phyloP scores from a whole-genome alignment of 129 eudicot genomes.

The Flaveria linearis region DNA sequence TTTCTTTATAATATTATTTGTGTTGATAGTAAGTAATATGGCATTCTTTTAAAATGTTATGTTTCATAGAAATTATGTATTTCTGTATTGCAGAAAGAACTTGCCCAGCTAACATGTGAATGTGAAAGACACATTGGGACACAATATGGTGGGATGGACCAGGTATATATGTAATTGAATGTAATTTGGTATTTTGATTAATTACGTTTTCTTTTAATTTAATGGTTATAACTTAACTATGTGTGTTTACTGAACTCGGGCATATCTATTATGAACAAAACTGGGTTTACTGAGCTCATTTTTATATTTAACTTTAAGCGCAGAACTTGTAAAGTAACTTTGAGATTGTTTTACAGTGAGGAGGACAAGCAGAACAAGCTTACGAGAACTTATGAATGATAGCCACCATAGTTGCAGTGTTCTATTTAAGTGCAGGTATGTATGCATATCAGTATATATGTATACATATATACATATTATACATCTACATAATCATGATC shows the following conservation, averaged over 20 bases:
- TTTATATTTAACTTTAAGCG: not conserved
- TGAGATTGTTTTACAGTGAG: conserved; percentile 49
- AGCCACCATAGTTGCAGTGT: conserved; percentile 96
- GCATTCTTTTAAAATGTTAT: not conserved
- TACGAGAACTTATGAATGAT: conserved; percentile 87
- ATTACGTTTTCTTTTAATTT: not conserved
- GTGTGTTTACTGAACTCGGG: conserved; percentile 46
- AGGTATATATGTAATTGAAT: conserved; percentile 42
- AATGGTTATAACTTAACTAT: conserved; percentile 18
- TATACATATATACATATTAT: not conserved
- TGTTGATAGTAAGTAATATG: no score
- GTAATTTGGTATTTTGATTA: not conserved
- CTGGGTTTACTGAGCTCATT: conserved; percentile 72
- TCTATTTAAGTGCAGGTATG: conserved; percentile 82
- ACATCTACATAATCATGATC: no score
- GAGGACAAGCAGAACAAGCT: conserved; percentile 79
- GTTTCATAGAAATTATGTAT: not conserved
- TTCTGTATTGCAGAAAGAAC: conserved; percentile 58
- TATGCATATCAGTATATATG: conserved; percentile 16
- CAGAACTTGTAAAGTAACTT: not conserved
- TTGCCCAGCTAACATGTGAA: conserved; percentile 89
- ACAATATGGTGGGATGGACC: conserved; percentile 99
- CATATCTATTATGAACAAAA: conserved; percentile 81
- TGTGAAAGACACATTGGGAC: conserved; percentile 99
- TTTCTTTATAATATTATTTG: not conserved